Conservation (phyloP, 139 green algal genomes). For the Closterium sp. region DNA sequence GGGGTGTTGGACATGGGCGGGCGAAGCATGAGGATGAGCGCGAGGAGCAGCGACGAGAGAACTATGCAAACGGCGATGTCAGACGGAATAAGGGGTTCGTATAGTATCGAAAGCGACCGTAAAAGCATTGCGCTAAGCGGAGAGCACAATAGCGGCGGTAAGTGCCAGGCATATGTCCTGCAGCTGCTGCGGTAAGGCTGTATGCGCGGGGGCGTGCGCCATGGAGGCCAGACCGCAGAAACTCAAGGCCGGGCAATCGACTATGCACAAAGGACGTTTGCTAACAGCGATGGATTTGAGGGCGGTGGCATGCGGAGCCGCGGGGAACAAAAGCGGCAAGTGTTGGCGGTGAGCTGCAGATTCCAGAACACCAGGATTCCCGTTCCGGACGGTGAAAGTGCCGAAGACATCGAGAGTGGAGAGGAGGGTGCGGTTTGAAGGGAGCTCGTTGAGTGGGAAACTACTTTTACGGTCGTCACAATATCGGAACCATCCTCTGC, state of each 20-base stretch:
- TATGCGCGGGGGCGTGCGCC: neutral
- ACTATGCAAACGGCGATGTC: neutral
- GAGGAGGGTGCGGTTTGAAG: too few species aligned
- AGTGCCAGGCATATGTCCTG: neutral
- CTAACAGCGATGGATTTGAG: neutral
- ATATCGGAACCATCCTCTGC: too few species aligned
- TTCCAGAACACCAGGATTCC: neutral
- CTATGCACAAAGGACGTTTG: neutral
- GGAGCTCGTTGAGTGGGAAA: too few species aligned
- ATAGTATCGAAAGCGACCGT: neutral
- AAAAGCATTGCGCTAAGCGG: neutral
- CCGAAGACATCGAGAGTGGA: too few species aligned
- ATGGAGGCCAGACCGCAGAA: neutral
- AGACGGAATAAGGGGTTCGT: neutral
- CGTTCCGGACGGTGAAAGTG: too few species aligned
- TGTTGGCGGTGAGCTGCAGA: neutral
- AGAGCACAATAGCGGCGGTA: neutral
- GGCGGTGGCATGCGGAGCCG: too few species aligned
- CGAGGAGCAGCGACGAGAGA: neutral
- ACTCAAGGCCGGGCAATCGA: neutral
- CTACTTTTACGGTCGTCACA: too few species aligned
- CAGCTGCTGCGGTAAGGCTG: neutral
- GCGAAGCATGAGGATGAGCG: neutral
- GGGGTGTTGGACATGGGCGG: neutral
- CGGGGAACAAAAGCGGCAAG: neutral